A percentile compares a stretch with the other conserved stretches of the same genome.
These are phyloP conservation scores for Phytopythium vexans DNA, from an alignment of 352 stramenopile species.

Conservation along the genomic window DNA sequence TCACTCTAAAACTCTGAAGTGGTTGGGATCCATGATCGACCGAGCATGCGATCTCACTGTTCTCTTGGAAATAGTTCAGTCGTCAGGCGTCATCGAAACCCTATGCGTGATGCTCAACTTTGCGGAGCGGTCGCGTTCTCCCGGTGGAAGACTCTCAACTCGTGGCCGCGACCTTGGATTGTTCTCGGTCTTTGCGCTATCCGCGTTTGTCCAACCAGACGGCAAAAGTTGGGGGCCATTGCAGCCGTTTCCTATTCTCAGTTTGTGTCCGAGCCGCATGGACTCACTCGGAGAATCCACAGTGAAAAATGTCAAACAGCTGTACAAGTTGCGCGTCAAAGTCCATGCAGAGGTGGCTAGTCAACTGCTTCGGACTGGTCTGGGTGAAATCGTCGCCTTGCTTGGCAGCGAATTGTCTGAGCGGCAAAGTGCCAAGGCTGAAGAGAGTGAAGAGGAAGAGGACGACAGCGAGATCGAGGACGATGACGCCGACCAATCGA, in stretches of 20 bases:
- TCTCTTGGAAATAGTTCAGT: constrained; percentile 53
- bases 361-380: constrained; percentile 45
- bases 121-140: constrained; percentile 42
- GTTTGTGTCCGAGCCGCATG: constrained; percentile 12
- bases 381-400: constrained; percentile 44
- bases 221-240: constrained; percentile 48
- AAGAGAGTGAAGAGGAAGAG: constrained; percentile 15
- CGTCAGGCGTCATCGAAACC: constrained; percentile 57
- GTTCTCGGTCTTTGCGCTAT: constrained; percentile 65
- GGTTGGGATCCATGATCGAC: constrained; percentile 76
- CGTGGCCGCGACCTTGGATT: constrained; percentile 38
- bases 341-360: constrained; percentile 64
- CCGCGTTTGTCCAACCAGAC: constrained; percentile 69
- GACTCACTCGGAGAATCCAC: neutral
- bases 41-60: constrained; percentile 44
- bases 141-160: constrained; percentile 44
- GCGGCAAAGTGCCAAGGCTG: constrained; percentile 11
- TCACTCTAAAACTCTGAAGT: constrained; percentile 69
- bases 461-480: constrained; percentile 33
- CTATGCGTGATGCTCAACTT: constrained; percentile 54
- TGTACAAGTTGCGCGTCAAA: constrained; percentile 66
- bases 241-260: constrained; percentile 58
- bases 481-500: constrained; percentile 66
- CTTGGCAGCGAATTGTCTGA: constrained; percentile 47
- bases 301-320: constrained; percentile 29